phyloP scores from a whole-genome alignment of 768 basidiomycete genomes.

The Asterophora parasitica region DNA sequence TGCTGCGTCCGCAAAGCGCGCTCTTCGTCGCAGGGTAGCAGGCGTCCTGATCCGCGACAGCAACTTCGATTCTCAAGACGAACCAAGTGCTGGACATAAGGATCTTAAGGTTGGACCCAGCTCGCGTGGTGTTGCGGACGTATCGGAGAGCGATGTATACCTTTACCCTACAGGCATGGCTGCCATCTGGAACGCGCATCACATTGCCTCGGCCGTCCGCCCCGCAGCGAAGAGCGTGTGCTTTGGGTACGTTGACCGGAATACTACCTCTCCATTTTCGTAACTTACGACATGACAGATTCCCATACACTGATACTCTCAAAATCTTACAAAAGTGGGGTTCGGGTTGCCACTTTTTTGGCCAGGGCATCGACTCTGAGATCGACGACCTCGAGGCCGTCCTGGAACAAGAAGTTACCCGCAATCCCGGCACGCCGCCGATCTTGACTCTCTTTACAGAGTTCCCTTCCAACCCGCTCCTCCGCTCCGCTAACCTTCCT shows the following conservation, averaged over 20 bases:
- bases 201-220: slow-evolving; percentile 50
- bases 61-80: slow-evolving; percentile 29
- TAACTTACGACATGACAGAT: slow-evolving; percentile 42
- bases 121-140: slow-evolving; percentile 58
- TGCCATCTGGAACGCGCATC: slow-evolving; percentile 91
- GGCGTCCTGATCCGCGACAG: slow-evolving; percentile 72
- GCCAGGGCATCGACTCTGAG: slow-evolving; percentile 71
- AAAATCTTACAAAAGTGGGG: slow-evolving; percentile 97
- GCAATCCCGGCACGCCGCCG: slow-evolving; percentile 46
- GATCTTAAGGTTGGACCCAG: slow-evolving; percentile 55
- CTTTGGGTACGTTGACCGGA: slow-evolving; percentile 66
- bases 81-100: slow-evolving; percentile 37
- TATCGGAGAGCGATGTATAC: slow-evolving; percentile 86
- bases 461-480: slow-evolving; percentile 92
- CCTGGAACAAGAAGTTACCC: slow-evolving; percentile 40
- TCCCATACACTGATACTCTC: slow-evolving; percentile 92
- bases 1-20: slow-evolving; percentile 78
- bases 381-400: slow-evolving; percentile 67
- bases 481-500: slow-evolving; percentile 77
- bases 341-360: slow-evolving; percentile 86
- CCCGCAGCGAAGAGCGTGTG: slow-evolving; percentile 80
- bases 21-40: slow-evolving; percentile 84
- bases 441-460: slow-evolving; percentile 85
- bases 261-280: neutral
- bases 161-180: slow-evolving; percentile 88